Percentiles rank a stretch among this genome's conserved stretches.
phyloP scores from a whole-genome alignment of 192 early-diverging fungal species.

The Borealophlyctis nickersoniae region DNA sequence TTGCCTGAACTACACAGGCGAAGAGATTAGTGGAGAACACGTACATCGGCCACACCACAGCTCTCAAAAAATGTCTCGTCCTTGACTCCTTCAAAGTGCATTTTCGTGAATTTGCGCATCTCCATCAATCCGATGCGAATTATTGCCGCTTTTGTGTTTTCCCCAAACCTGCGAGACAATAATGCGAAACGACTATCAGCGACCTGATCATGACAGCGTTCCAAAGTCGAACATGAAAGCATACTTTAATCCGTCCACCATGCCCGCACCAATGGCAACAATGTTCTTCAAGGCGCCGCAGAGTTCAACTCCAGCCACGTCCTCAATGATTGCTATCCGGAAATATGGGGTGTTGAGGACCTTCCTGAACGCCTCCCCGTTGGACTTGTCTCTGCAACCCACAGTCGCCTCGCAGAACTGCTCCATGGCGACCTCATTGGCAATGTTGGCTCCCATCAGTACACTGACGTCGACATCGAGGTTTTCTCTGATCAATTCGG shows the following conservation, averaged over 20 bases:
- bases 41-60: constrained; percentile 92
- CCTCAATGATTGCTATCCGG: constrained; percentile 75
- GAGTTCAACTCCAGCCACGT: constrained; percentile 91
- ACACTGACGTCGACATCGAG: constrained; percentile 77
- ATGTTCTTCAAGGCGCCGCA: constrained; percentile 99
- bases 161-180: no score
- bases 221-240: no score
- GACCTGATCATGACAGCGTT: no score
- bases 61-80: constrained; percentile 96
- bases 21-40: constrained; percentile 16
- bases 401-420: constrained; percentile 96
- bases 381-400: constrained; percentile 61
- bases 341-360: constrained; percentile 89
- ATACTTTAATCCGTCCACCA: constrained; percentile 93
- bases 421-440: constrained; percentile 89
- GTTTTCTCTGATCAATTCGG: constrained; percentile 75
- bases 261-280: constrained; percentile 93
- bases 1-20: no score
- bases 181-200: no score
- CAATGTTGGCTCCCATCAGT: constrained; percentile 97
- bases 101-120: constrained; percentile 89
- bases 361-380: constrained; percentile 75
- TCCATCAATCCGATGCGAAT: constrained; percentile 93
- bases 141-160: constrained; percentile 97
- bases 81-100: constrained; percentile 77